These are phyloP conservation scores for Chalciporus piperatus DNA, from an alignment of 768 basidiomycete species.

Conservation along the genomic window DNA sequence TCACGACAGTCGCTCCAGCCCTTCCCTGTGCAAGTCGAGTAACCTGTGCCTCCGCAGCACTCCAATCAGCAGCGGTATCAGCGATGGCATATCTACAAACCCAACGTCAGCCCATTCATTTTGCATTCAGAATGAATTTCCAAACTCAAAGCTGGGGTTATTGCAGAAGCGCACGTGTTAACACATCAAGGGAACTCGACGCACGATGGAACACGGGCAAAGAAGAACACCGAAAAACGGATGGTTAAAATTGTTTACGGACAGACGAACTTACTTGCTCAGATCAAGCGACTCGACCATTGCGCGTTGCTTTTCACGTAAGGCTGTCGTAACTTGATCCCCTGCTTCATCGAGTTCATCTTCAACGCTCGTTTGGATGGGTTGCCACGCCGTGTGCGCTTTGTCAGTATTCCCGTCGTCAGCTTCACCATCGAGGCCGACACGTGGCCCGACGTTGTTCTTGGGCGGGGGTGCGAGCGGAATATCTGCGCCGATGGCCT, in stretches of 20 bases:
- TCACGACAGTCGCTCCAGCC: constrained; percentile 69
- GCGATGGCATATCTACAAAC: constrained; percentile 69
- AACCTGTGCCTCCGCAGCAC: constrained; percentile 70
- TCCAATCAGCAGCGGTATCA: constrained; percentile 69
- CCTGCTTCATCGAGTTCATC: constrained; percentile 77
- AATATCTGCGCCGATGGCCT: constrained; percentile 64
- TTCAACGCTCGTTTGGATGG: constrained; percentile 47
- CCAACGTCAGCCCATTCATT: background rate
- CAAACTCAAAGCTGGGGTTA: background rate
- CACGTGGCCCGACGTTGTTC: background rate
- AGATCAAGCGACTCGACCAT: constrained; percentile 89
- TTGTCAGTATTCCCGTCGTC: constrained; percentile 3
- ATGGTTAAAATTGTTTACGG: background rate
- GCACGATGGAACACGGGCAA: no score
- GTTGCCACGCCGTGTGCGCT: constrained; percentile 37
- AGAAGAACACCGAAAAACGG: background rate
- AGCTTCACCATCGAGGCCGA: constrained; percentile 10
- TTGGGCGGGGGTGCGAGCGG: constrained; percentile 39
- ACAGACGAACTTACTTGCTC: constrained; percentile 62
- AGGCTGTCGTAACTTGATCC: constrained; percentile 51
- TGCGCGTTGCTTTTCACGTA: constrained; percentile 72
- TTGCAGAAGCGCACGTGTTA: background rate
- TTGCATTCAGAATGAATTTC: background rate
- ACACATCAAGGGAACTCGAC: background rate
- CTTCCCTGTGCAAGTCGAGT: constrained; percentile 40